phyloP scores from a whole-genome alignment of 305 asterid species.

The Fraxinus sp. region DNA sequence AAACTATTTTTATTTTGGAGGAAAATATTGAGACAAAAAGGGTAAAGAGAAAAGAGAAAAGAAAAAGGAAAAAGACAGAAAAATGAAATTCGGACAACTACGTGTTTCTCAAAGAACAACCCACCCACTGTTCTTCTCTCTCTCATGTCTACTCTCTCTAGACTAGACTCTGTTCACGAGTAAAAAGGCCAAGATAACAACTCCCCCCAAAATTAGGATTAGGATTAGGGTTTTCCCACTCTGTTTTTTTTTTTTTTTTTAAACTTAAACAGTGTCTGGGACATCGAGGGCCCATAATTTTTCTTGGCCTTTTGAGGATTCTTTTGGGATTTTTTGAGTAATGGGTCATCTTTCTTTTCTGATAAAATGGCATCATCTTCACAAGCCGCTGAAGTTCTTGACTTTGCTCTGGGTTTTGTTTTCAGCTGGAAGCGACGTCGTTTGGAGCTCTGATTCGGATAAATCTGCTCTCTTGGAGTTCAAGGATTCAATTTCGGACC shows the following conservation, averaged over 20 bases:
- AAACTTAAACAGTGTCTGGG: background rate
- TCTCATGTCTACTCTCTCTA: conserved; percentile 21
- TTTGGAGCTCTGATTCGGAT: conserved; percentile 35
- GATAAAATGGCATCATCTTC: conserved; percentile 37
- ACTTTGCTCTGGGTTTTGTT: conserved; percentile 37
- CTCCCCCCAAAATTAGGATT: conserved; percentile 25
- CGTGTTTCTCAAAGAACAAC: conserved; percentile 33
- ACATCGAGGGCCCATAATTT: conserved; percentile 14
- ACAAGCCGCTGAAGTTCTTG: conserved; percentile 34
- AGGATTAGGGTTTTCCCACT: conserved; percentile 24
- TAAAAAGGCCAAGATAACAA: background rate
- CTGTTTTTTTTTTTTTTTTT: conserved; percentile 20
- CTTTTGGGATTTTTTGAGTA: conserved; percentile 32
- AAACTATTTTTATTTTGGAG: background rate
- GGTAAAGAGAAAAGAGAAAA: background rate
- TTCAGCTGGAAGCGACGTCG: conserved; percentile 27
- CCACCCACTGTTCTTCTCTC: conserved; percentile 16
- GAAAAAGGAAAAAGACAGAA: background rate
- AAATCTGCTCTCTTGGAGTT: conserved; percentile 51
- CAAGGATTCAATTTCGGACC: conserved; percentile 51
- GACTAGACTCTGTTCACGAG: conserved; percentile 21
- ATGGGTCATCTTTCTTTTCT: conserved; percentile 49
- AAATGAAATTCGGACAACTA: conserved; percentile 27
- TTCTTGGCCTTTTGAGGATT: conserved; percentile 28
- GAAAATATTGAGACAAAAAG: background rate